Evolutionary conservation across 768 basidiomycete species (phyloP).

Genomic region (Boletus rubroflammeus): DNA sequence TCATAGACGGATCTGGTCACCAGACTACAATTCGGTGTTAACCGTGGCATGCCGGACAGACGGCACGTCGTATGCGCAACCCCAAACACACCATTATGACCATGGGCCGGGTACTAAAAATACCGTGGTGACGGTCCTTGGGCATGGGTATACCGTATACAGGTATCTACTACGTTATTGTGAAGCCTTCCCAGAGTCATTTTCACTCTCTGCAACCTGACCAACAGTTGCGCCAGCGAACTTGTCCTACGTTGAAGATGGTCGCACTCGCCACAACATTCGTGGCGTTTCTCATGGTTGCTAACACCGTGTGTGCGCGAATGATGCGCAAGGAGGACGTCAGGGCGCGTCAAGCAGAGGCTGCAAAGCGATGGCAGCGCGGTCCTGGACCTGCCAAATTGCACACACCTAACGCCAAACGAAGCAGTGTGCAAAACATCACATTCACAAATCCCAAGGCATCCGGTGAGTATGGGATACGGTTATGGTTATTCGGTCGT

Average conservation of each 20-base stretch:
- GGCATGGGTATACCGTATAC: background rate
- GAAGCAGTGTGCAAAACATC: conserved; percentile 51
- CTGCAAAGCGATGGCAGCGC: conserved; percentile 40
- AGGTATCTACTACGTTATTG: background rate
- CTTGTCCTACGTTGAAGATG: conserved; percentile 7
- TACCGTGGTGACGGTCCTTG: background rate
- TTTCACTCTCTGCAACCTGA: background rate
- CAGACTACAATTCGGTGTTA: too few species aligned
- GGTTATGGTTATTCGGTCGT: background rate
- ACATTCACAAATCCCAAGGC: conserved; percentile 68
- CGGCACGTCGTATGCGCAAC: too few species aligned
- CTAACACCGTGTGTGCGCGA: conserved; percentile 10
- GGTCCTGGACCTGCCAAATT: background rate
- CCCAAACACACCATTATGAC: too few species aligned
- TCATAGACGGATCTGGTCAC: too few species aligned
- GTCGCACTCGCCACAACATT: conserved; percentile 3
- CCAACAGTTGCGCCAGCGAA: background rate
- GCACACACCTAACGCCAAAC: conserved; percentile 1
- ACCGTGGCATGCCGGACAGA: too few species aligned
- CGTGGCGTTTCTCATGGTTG: conserved; percentile 8
- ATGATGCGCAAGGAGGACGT: conserved; percentile 39
- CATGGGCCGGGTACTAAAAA: background rate
- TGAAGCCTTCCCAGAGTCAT: background rate
- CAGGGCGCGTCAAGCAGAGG: conserved; percentile 44
- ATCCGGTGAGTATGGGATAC: conserved; percentile 40